These are phyloP conservation scores for Fraxinus paxiana DNA, from an alignment of 305 asterid genomes.

Conservation along the genomic window DNA sequence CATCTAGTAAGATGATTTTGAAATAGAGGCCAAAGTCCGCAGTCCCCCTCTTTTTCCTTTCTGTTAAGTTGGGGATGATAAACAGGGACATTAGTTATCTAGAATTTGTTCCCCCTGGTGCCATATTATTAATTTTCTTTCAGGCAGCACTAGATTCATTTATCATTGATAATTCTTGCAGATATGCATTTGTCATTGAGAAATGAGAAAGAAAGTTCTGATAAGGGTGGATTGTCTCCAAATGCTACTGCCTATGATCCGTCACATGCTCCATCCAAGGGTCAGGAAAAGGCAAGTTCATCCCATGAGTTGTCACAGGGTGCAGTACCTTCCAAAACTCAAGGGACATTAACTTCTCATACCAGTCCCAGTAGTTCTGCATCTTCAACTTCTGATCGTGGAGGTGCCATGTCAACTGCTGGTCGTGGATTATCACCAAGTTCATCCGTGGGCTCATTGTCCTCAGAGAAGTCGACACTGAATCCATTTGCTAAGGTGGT, in stretches of 20 bases:
- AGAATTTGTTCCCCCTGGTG: slow-evolving; percentile 6
- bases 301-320: slow-evolving; percentile 22
- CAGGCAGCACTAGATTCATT: slow-evolving; percentile 15
- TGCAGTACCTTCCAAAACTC: slow-evolving; percentile 42
- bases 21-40: not conserved
- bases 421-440: slow-evolving; percentile 72
- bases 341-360: slow-evolving; percentile 37
- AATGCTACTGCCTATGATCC: slow-evolving; percentile 59
- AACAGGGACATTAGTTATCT: not conserved
- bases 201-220: slow-evolving; percentile 41
- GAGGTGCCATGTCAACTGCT: slow-evolving; percentile 61
- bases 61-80: slow-evolving; percentile 18
- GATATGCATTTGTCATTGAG: slow-evolving; percentile 35
- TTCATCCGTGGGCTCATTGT: slow-evolving; percentile 75
- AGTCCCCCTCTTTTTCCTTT: slow-evolving; percentile 11
- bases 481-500: slow-evolving; percentile 90
- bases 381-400: slow-evolving; percentile 65
- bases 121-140: slow-evolving; percentile 15
- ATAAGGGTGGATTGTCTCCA: slow-evolving; percentile 50
- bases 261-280: slow-evolving; percentile 43
- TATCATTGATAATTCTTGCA: slow-evolving; percentile 23
- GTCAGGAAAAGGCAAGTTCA: slow-evolving; percentile 49
- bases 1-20: not conserved
- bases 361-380: slow-evolving; percentile 59
- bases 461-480: slow-evolving; percentile 80